Evolutionary conservation across 1,139 yeast genomes (phyloP).

Genomic region (Hyphopichia khmerensis): DNA sequence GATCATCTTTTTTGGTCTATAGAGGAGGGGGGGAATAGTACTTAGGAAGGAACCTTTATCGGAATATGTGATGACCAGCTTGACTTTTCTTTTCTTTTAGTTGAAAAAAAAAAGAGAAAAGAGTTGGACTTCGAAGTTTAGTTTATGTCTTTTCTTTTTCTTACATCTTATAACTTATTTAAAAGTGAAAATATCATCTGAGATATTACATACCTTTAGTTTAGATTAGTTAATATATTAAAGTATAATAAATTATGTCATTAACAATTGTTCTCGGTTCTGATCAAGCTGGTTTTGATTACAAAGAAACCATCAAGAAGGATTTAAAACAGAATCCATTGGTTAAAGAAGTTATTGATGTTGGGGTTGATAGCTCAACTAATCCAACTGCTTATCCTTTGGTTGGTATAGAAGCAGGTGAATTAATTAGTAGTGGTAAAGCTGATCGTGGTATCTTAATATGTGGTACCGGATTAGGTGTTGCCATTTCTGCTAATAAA

Average conservation of each 20-base stretch:
- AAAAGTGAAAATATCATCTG: neutral
- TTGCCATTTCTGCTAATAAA: slow-evolving; percentile 47
- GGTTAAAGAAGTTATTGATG: slow-evolving; percentile 36
- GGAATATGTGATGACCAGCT: neutral
- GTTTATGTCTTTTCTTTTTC: no score
- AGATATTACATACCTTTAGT: no score
- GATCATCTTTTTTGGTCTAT: neutral
- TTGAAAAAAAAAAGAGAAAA: neutral
- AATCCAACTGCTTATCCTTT: slow-evolving; percentile 38
- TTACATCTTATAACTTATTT: neutral
- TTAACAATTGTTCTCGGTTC: slow-evolving; percentile 23
- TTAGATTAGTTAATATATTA: no score
- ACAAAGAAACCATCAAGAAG: slow-evolving; percentile 35
- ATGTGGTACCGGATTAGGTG: slow-evolving; percentile 51
- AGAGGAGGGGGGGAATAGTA: neutral
- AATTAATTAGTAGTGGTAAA: slow-evolving; percentile 33
- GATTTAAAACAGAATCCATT: slow-evolving; percentile 28
- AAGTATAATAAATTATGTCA: neutral
- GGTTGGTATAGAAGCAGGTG: slow-evolving; percentile 44
- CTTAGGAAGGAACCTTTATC: neutral
- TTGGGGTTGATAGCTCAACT: slow-evolving; percentile 31
- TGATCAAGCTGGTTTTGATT: slow-evolving; percentile 47
- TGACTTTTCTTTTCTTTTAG: no score
- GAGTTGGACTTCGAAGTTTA: no score
- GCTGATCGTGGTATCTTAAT: slow-evolving; percentile 44